Conservation (phyloP, 176 grass and related monocot genomes). For the maize (Zea mays) region DNA sequence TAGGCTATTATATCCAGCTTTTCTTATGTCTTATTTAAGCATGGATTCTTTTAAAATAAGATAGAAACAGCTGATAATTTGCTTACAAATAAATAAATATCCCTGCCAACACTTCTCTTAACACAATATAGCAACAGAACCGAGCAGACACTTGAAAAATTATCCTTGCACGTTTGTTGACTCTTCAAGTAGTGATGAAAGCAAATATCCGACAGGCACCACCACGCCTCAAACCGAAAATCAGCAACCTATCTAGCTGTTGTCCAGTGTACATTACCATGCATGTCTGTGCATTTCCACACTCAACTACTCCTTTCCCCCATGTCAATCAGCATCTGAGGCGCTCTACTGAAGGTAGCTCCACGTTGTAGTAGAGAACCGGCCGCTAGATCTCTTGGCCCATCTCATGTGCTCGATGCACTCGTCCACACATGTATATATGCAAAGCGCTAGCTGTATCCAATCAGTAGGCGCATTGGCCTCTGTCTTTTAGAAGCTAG, state of each 20-base stretch:
- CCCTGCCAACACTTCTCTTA: neutral
- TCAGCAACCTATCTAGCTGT: neutral
- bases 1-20: too few species aligned
- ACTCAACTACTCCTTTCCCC: constrained; percentile 9
- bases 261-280: constrained; percentile 43
- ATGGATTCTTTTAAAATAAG: too few species aligned
- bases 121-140: neutral
- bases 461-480: constrained; percentile 33
- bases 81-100: neutral
- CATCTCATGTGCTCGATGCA: constrained; percentile 42
- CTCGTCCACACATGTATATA: constrained; percentile 1
- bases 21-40: too few species aligned
- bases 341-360: constrained; percentile 34
- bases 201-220: constrained; percentile 37
- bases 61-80: neutral
- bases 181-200: constrained; percentile 39
- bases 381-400: constrained; percentile 7
- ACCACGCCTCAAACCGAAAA: constrained; percentile 1
- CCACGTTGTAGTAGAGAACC: constrained; percentile 15
- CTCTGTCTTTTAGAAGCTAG: constrained; percentile 41
- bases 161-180: constrained; percentile 36
- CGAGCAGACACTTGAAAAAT: neutral
- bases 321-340: neutral
- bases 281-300: constrained; percentile 33
- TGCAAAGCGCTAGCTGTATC: neutral